A percentile compares a stretch with the other conserved stretches of the same genome.
These are phyloP conservation scores for Penicillium goetzii DNA, from an alignment of 495 filamentous ascomycete species.

Conservation along the genomic window DNA sequence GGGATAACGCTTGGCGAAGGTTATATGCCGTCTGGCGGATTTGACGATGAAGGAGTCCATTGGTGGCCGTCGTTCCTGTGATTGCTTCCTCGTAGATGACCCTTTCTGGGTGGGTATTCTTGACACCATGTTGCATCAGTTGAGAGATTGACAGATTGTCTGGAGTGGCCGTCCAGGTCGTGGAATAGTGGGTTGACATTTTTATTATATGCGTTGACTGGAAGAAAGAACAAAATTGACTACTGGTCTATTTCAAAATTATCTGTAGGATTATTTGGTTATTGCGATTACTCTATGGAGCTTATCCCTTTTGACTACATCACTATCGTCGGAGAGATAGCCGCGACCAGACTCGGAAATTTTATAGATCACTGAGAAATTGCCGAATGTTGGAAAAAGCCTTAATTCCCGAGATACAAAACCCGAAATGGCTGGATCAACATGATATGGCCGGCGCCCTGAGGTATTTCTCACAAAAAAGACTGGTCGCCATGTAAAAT, in stretches of 20 bases:
- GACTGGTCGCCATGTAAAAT: neutral
- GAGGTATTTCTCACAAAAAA: neutral
- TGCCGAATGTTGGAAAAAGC: too few species aligned
- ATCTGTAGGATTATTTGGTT: neutral
- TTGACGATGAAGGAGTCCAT: neutral
- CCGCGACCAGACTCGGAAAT: neutral
- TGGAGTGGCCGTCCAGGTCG: slow-evolving; percentile 7
- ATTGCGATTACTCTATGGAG: neutral
- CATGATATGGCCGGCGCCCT: neutral
- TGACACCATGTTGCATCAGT: slow-evolving; percentile 4
- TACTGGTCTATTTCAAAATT: neutral
- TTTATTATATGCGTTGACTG: neutral
- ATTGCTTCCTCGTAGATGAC: slow-evolving; percentile 4
- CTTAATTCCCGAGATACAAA: neutral
- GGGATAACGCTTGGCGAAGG: neutral
- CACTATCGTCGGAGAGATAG: neutral
- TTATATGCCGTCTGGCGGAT: slow-evolving; percentile 1
- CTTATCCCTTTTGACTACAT: neutral
- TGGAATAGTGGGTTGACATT: slow-evolving; percentile 8
- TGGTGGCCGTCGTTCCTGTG: neutral
- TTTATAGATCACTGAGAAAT: neutral
- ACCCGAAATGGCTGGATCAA: neutral
- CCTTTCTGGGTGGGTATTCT: neutral
- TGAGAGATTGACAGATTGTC: slow-evolving; percentile 9
- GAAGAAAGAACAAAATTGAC: neutral